Evolutionary conservation across 2,329 filamentous ascomycete genomes (phyloP), one percentile per base, ranked within the genome.

Genomic region (Sphaerulina populicola): DNA sequence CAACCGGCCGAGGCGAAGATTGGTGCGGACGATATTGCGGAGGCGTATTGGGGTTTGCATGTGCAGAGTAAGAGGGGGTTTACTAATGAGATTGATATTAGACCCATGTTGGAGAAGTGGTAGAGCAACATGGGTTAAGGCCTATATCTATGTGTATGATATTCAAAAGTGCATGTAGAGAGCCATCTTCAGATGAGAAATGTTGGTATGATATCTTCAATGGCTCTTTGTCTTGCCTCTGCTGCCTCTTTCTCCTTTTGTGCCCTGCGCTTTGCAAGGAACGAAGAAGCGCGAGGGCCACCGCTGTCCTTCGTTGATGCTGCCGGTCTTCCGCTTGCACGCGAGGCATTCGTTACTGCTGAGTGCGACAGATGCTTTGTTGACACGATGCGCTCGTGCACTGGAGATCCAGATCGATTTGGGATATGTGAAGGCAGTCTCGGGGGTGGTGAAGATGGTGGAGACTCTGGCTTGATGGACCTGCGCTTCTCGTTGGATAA

Each of bases 101-200:
- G 88, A 56, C 88, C 88, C 1, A 89, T 80, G 68, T 74, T 89
- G 47, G 88, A 94, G 74, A 94, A 90, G 67, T 94, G 86, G 75
- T 90, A 76, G 55, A 44, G 18, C 4, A 18, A 18, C 18, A 18
- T 27, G 23, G 31, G 31, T 5, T n/a, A 6, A 35, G 31, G 10
- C 12, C 10, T 35, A 35, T 35, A 7, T 35, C 10, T 35, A 35
- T 35, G 31, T 35, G 23, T 27, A 27, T 27, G 23, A 27, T 27
- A 23, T 23, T n/a, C 7, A 29, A 27, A 14, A 11, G 27, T 36
- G 21, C 44, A 39, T 35, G 6, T 9, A 9, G 6, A 14, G 37
- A 18, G 14, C 11, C 12, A 23, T 42, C 15, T 40, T 65, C 52
- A 74, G 49, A 72, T 65, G 23, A 73, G 53, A 49, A 75, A 75